A percentile compares a stretch with the other conserved stretches of the same genome.
Evolutionary conservation across 441 rosid species (phyloP).

Genomic region (Brassica balearica): DNA sequence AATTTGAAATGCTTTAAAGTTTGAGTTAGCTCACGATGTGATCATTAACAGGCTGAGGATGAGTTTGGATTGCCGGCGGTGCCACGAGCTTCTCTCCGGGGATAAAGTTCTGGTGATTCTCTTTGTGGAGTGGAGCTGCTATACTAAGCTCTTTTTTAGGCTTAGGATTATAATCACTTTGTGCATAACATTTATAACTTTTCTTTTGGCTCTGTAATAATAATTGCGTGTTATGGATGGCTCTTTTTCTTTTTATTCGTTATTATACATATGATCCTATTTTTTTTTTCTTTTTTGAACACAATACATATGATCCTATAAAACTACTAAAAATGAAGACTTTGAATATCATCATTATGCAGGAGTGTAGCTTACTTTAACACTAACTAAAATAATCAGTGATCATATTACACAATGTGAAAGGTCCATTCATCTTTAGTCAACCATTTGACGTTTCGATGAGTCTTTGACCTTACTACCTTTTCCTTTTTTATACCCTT

Average conservation of each 20-base stretch:
- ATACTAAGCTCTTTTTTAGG: conserved; percentile 27
- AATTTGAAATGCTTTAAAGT: conserved; percentile 4
- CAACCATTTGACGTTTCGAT: conserved; percentile 20
- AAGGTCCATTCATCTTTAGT: background rate
- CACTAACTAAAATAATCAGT: no score
- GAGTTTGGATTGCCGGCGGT: conserved; percentile 90
- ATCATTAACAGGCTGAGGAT: conserved; percentile 70
- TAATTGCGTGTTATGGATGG: background rate
- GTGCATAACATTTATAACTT: conserved; percentile 30
- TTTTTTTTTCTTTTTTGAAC: no score
- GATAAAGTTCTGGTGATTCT: conserved; percentile 43
- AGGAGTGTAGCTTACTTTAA: no score
- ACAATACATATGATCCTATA: no score
- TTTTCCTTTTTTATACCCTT: conserved; percentile 35
- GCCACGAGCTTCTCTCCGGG: conserved; percentile 84
- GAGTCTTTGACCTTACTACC: conserved; percentile 28
- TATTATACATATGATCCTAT: no score
- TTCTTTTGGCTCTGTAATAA: background rate
- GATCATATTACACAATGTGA: conserved; percentile 22
- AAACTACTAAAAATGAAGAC: no score
- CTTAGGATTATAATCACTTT: conserved; percentile 3
- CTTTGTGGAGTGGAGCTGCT: conserved; percentile 18
- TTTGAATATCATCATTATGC: no score
- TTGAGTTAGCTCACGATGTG: background rate
- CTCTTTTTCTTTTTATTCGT: background rate